phyloP scores from a whole-genome alignment of 1,284 basidiomycete genomes.

The Peniophora sp. region DNA sequence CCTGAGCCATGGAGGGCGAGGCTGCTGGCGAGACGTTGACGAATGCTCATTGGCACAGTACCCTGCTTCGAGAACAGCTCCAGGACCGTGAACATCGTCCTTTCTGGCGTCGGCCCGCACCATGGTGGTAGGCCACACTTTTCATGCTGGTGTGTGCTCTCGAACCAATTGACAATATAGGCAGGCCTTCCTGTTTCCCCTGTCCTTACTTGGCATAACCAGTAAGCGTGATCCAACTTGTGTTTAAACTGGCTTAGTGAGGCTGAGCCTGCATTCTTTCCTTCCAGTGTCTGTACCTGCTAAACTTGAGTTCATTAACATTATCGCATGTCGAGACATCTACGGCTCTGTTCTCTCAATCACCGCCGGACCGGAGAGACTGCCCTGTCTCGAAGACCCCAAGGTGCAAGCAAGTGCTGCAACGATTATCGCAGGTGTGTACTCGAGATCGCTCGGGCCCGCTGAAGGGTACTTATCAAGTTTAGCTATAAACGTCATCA shows the following conservation, averaged over 20 bases:
- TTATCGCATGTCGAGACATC: neutral
- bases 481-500: neutral
- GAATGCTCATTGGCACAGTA: too few relatives aligned
- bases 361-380: neutral
- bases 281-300: neutral
- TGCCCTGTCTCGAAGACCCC: neutral
- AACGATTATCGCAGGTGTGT: neutral
- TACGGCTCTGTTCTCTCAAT: neutral
- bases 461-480: too few relatives aligned
- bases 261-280: too few relatives aligned
- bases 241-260: too few relatives aligned
- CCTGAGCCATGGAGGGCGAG: too few relatives aligned
- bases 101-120: neutral
- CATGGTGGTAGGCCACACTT: neutral
- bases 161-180: neutral
- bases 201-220: neutral
- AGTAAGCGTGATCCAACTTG: too few relatives aligned
- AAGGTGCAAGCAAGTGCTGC: neutral
- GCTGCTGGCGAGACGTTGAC: too few relatives aligned
- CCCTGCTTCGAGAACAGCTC: neutral
- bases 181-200: neutral
- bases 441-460: neutral
- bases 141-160: neutral
- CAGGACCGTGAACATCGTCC: neutral
- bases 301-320: neutral